Evolutionary conservation across 2,329 filamentous ascomycete genomes (phyloP).

Genomic region (Fusarium sulawesiense): DNA sequence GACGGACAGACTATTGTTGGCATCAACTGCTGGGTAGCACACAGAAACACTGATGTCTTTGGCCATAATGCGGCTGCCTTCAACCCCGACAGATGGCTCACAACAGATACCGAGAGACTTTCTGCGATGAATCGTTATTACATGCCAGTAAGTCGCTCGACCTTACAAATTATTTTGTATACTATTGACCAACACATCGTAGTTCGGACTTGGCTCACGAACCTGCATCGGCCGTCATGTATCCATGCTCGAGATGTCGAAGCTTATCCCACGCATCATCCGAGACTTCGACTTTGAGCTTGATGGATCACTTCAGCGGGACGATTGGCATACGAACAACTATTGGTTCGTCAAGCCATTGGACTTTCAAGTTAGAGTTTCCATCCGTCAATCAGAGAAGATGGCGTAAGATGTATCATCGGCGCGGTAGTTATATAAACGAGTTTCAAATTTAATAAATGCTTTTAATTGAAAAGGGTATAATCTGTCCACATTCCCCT

Average conservation of each 20-base stretch:
- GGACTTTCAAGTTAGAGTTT: constrained; percentile 4
- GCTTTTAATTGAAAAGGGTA: background rate
- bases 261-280: constrained; percentile 36
- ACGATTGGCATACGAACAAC: constrained; percentile 21
- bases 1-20: constrained; percentile 30
- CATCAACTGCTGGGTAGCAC: constrained; percentile 41
- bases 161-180: no score
- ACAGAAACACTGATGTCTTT: constrained; percentile 31
- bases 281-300: constrained; percentile 40
- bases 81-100: constrained; percentile 36
- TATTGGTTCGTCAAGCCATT: constrained; percentile 38
- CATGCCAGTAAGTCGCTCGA: constrained; percentile 33
- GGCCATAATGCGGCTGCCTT: constrained; percentile 34
- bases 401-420: background rate
- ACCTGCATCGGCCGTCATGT: constrained; percentile 41
- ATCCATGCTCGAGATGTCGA: constrained; percentile 43
- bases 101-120: background rate
- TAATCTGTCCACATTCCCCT: background rate
- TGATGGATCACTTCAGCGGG: background rate
- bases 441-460: background rate
- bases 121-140: constrained; percentile 40
- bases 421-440: background rate
- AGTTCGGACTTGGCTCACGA: constrained; percentile 43
- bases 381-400: background rate
- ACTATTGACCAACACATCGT: background rate